These are phyloP conservation scores for Tylopilus microsporus DNA, from an alignment of 1,284 basidiomycete genomes.

Conservation along the genomic window DNA sequence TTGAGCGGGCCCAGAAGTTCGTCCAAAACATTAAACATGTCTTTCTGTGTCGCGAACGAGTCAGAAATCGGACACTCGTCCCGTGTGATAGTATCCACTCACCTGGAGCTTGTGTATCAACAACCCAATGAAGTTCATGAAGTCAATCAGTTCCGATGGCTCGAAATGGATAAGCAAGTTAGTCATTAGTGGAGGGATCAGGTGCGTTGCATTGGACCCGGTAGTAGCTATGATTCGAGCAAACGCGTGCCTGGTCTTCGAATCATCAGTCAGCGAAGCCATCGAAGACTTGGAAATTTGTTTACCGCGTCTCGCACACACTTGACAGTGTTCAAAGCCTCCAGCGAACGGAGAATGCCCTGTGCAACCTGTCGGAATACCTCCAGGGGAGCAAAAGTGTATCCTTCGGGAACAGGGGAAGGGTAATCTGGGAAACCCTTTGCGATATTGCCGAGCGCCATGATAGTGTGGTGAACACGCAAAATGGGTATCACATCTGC, in stretches of 20 bases:
- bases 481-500: conserved; percentile 74
- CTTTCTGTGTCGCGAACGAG: conserved; percentile 44
- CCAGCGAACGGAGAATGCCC: conserved; percentile 82
- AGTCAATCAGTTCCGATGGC: conserved; percentile 88
- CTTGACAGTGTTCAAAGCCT: conserved; percentile 83
- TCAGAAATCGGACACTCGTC: not conserved
- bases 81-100: conserved; percentile 20
- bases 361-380: conserved; percentile 88
- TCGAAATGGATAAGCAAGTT: conserved; percentile 90
- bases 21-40: conserved; percentile 83
- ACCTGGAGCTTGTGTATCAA: conserved; percentile 92
- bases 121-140: conserved; percentile 90
- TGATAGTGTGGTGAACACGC: conserved; percentile 91
- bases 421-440: conserved; percentile 95
- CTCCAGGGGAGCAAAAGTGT: conserved; percentile 70
- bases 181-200: conserved; percentile 83
- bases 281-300: conserved; percentile 13
- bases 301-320: conserved; percentile 90
- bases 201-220: conserved; percentile 75
- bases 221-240: conserved; percentile 89
- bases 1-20: conserved; percentile 86
- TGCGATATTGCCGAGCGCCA: conserved; percentile 91
- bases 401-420: conserved; percentile 58
- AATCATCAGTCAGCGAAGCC: conserved; percentile 12
- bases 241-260: conserved; percentile 87